Evolutionary conservation across 2,329 filamentous ascomycete species (phyloP), one percentile per base, ranked within the genome.

Genomic region (Trichoderma koningii): DNA sequence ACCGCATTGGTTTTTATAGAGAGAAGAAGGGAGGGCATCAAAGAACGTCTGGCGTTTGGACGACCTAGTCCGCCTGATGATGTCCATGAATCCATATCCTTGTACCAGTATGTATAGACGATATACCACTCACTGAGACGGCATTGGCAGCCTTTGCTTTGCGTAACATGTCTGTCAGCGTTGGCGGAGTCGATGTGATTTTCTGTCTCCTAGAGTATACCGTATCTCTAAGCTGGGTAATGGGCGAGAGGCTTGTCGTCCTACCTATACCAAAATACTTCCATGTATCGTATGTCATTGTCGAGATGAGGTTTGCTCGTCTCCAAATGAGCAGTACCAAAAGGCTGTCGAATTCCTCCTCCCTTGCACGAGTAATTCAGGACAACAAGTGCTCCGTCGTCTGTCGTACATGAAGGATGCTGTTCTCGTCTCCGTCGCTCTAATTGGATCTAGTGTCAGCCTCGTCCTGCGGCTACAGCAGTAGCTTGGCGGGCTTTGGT

Each of bases 51-150:
- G 42, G 50, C 41, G 41, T 55, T 55, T 51, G 38, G 53, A 55
- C 17, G 23, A n/a, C 28, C 48, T 12, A 30, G 48, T 63, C 38
- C 30, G 26, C 48, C 42, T 45, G 38, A 44, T 61, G 38, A 38
- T 10, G 12, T 38, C 34, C 52, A 61, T 60, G 48, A 42, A 61
- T 61, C 10, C 21, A 51, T 53, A 47, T 38, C 34, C n/a, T 23
- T 62, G 48, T 62, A 63, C 41, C 28, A 55, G 34, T 55, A 63
- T 63, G 34, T 55, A 63, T 63, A 63, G 60, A 63, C 42, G 48
- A 63, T 63, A 55, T 63, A 63, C 51, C 60, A 63, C 60, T 63
- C 60, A 55, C 38, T 7, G 34, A 30, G 51, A 55, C 28, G 44
- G 28, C 21, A 15, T 23, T 15, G 50, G 48, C 34, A 55, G n/a